phyloP scores from a whole-genome alignment of 164 flowering plant genomes.

The Buxus sempervirens region DNA sequence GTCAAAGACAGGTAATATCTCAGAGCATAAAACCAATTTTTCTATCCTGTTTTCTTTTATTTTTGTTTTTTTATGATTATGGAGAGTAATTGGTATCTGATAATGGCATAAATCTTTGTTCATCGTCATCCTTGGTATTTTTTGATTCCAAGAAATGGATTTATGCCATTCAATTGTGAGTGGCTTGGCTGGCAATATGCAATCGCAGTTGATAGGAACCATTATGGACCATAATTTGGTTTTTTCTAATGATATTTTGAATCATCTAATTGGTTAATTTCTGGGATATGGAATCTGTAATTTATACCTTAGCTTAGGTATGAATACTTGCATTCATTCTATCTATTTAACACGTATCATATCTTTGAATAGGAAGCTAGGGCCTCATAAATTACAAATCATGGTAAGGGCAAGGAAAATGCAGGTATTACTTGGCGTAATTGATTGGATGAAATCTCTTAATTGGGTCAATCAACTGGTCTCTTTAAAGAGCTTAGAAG shows the following conservation, averaged over 20 bases:
- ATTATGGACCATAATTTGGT: neutral
- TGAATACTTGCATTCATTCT: neutral
- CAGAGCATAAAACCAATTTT: neutral
- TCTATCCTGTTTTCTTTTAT: neutral
- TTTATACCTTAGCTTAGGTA: neutral
- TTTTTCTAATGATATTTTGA: neutral
- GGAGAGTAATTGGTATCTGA: neutral
- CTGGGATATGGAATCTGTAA: neutral
- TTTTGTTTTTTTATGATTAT: neutral
- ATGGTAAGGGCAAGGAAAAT: too few species aligned
- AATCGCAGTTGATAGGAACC: neutral
- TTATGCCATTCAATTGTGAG: neutral
- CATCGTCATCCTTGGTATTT: neutral
- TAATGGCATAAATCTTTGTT: too few species aligned
- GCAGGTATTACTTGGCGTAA: too few species aligned
- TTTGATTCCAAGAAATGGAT: neutral
- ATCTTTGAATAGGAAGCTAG: too few species aligned
- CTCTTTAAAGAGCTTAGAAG: too few species aligned
- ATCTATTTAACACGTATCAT: neutral
- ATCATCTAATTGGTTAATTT: neutral
- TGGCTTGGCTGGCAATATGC: neutral
- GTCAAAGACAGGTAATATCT: slow-evolving; percentile 49
- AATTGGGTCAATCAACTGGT: too few species aligned
- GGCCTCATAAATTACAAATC: too few species aligned
- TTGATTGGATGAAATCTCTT: too few species aligned